phyloP scores from a whole-genome alignment of 2,329 filamentous ascomycete species.

The Colletotrichum noveboracense region DNA sequence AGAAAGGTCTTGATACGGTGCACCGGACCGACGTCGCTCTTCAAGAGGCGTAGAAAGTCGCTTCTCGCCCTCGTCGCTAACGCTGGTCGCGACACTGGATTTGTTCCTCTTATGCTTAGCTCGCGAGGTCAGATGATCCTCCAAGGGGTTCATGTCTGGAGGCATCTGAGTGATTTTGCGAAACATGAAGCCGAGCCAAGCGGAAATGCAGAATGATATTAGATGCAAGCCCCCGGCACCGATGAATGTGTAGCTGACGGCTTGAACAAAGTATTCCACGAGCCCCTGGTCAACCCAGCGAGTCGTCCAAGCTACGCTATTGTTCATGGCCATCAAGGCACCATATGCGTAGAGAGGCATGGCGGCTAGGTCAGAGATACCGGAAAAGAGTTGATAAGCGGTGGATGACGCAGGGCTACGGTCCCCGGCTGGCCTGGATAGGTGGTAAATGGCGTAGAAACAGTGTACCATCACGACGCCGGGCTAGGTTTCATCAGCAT shows the following conservation, averaged over 20 bases:
- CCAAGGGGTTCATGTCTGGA: slow-evolving; percentile 94
- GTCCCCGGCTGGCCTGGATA: slow-evolving; percentile 70
- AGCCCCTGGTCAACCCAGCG: slow-evolving; percentile 64
- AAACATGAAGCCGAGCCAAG: slow-evolving; percentile 82
- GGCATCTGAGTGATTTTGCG: slow-evolving; percentile 81
- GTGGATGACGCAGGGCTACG: slow-evolving; percentile 81
- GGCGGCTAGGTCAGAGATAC: slow-evolving; percentile 69
- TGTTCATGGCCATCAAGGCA: slow-evolving; percentile 49
- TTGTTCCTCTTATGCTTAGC: slow-evolving; percentile 77
- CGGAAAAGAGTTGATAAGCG: slow-evolving; percentile 87
- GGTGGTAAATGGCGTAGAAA: slow-evolving; percentile 82
- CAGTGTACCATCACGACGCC: slow-evolving; percentile 76
- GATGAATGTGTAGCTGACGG: slow-evolving; percentile 72
- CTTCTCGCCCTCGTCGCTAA: slow-evolving; percentile 59
- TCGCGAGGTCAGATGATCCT: slow-evolving; percentile 81
- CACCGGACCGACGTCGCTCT: slow-evolving; percentile 45
- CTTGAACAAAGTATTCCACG: slow-evolving; percentile 64
- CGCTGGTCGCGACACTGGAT: slow-evolving; percentile 56
- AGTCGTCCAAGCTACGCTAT: slow-evolving; percentile 66
- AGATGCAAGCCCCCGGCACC: slow-evolving; percentile 71
- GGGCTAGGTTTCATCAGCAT: slow-evolving; percentile 58
- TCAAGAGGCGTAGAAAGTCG: slow-evolving; percentile 57
- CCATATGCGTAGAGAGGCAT: slow-evolving; percentile 63
- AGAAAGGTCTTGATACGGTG: slow-evolving; percentile 48
- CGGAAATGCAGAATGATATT: slow-evolving; percentile 70